Conservation (phyloP, 148 eudicot genomes). For the Camellia lanceoleosa region DNA sequence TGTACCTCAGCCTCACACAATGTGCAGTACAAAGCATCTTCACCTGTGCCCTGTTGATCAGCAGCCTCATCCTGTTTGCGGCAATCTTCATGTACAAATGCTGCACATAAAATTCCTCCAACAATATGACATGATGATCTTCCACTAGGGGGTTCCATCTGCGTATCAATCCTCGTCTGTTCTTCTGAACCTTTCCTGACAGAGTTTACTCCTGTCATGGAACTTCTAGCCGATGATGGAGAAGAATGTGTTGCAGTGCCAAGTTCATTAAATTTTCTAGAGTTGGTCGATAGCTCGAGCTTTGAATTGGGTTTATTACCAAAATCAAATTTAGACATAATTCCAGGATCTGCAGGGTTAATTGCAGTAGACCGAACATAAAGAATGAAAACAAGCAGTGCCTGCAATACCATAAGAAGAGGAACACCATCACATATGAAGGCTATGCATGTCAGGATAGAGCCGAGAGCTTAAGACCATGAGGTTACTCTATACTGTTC, state of each 20-base stretch:
- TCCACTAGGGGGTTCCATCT: slow-evolving; percentile 24
- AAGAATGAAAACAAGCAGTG: slow-evolving; percentile 74
- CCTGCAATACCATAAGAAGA: slow-evolving; percentile 44
- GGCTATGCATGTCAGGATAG: neutral
- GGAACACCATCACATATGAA: slow-evolving; percentile 6
- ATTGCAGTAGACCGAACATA: slow-evolving; percentile 90
- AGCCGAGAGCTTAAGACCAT: neutral
- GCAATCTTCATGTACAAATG: slow-evolving; percentile 85
- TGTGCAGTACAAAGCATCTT: slow-evolving; percentile 92
- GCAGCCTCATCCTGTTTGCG: slow-evolving; percentile 50
- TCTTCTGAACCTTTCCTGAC: slow-evolving; percentile 65
- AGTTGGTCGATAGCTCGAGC: slow-evolving; percentile 38
- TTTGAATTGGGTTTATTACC: slow-evolving; percentile 27
- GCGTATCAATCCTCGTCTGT: slow-evolving; percentile 30
- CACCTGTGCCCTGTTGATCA: slow-evolving; percentile 57
- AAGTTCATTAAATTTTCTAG: slow-evolving; percentile 45
- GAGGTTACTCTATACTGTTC: neutral
- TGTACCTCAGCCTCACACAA: slow-evolving; percentile 87
- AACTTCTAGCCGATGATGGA: slow-evolving; percentile 63
- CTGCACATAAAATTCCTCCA: slow-evolving; percentile 60
- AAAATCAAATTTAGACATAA: slow-evolving; percentile 62
- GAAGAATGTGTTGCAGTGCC: slow-evolving; percentile 59
- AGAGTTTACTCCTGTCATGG: slow-evolving; percentile 64
- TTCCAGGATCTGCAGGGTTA: slow-evolving; percentile 96
- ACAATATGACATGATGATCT: slow-evolving; percentile 38